Evolutionary conservation across 139 green algal species (phyloP).

Genomic region (Chlorella sp.): DNA sequence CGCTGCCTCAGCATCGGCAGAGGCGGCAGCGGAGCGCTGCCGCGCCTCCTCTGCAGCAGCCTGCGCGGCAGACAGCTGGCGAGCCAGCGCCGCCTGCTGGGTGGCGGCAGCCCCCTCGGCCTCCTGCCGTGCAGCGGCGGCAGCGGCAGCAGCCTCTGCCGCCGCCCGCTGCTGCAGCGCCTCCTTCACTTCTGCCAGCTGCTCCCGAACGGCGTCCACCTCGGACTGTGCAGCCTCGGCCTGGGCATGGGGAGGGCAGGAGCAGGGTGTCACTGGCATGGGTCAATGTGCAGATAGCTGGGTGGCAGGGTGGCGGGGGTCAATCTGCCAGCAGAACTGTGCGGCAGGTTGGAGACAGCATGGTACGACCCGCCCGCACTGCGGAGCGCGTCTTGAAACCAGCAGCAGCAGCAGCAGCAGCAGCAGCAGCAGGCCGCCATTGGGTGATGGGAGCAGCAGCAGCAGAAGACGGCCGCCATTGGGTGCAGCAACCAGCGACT

Average conservation of each 20-base stretch:
- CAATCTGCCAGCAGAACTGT: no score
- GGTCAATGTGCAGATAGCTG: no score
- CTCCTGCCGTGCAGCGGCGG: neutral
- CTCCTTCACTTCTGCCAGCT: neutral
- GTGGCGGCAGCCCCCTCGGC: neutral
- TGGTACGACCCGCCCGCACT: no score
- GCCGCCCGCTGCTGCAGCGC: conserved; percentile 4
- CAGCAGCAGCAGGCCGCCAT: no score
- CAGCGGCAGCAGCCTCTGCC: neutral
- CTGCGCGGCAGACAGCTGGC: conserved; percentile 15
- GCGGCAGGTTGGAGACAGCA: no score
- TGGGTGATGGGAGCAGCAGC: no score
- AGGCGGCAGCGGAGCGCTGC: neutral
- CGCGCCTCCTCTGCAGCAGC: neutral
- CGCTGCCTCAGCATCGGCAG: neutral
- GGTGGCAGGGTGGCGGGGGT: no score
- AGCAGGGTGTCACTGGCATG: no score
- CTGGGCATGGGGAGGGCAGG: neutral
- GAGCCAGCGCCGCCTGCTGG: neutral
- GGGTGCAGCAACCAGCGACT: no score
- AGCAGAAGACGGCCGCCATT: no score
- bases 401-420: no score
- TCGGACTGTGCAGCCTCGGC: conserved; percentile 2
- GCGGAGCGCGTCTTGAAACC: no score
- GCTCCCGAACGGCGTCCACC: conserved; percentile 15